Base-by-base conservation (phyloP, 768 basidiomycete species). In the Pholiota molesta region DNA sequence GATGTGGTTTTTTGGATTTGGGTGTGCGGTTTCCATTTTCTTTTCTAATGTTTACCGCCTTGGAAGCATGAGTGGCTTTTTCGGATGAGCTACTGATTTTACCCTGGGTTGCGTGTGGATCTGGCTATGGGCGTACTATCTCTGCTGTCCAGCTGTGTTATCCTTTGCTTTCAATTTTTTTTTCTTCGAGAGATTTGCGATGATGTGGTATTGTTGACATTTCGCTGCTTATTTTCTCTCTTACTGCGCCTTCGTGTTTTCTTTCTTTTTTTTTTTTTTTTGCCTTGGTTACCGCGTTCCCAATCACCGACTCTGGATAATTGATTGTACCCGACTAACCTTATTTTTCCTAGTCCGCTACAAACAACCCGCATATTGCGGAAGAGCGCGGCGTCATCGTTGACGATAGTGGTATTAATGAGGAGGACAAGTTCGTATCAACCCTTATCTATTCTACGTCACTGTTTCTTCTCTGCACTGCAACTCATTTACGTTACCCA, bases 401-500 rank as follows among this genome's bases (percentile, higher is more conserved):
- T 17, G 90, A 93, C 71, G 90, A 91, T 65, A 89, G 83, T 61
- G 89, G 87, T 42, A 74, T 81, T 60, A 95, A 96, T 72, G 97
- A 99, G 78, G 97, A 99, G 75, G 97, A 99, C 79, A 96, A 94
- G 97, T 98, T 65, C 69, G 86, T 71, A 23, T 52, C 26, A 26
- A 26, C 26, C 26, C 26, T 26, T 2, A 26, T 26, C 26, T 61
- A 61, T 62, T 66, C 40, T 65, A 54, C 62, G 54, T 57, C 55
- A 62, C 68, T 53, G 60, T 23, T 19, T 33, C 60, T 45, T 37
- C 59, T 42, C 63, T 62, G 62, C 74, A 56, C 31, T 28, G 5
- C n/a, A 33, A 49, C 73, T 52, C 62, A 47, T 59, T 14, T 44
- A 45, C 44, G 23, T 53, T 57, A 61, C 60, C 44, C 71, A 97